Base-by-base conservation (phyloP, 2,329 filamentous ascomycete genomes). In the Ascochyta fabae region DNA sequence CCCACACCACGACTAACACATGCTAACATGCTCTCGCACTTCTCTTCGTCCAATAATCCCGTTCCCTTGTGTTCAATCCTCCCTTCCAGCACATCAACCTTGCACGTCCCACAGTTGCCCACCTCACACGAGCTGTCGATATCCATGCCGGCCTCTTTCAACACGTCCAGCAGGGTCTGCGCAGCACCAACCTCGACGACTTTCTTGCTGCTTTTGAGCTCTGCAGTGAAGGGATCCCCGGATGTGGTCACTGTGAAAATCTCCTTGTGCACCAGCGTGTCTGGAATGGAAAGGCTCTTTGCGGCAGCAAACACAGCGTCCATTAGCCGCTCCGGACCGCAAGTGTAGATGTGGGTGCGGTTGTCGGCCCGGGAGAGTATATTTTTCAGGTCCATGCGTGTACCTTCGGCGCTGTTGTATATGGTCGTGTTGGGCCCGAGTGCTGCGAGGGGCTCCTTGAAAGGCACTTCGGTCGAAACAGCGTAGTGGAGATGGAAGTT, bases 321-420 rank as follows among this genome's bases (percentile, higher is more conserved):
- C 77, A 87, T 84, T 73, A 89, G 79, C 7, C 82, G 77, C 8
- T 67, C 62, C 0, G 86, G 85, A 0, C 87, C 86, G 67, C 86
- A 89, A 23, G 84, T 81, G 67, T 87, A 88, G 4, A 88, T 72
- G 47, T 83, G 82, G 9, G 82, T 82, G 62, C 84, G 85, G 79
- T 80, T 83, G 5, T 77, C 73, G 47, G 83, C 72, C 0, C 60
- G 68, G 1, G 70, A 66, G 9, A 88, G 68, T 22, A 88, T 78
- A 0, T 61, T 49, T 0, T 54, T 33, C 4, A 88, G 73, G 59
- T 86, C 76, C 71, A 88, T 79, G 10, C 84, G 77, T 60, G 84
- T 68, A 4, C 81, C 82, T 22, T 77, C 69, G 0, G 78, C 73
- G 35, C 78, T 79, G 69, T 84, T 82, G 73, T 89, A 88, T 6